These are phyloP conservation scores for Aphanomyces astaci DNA, from an alignment of 352 stramenopile species.

Conservation along the genomic window DNA sequence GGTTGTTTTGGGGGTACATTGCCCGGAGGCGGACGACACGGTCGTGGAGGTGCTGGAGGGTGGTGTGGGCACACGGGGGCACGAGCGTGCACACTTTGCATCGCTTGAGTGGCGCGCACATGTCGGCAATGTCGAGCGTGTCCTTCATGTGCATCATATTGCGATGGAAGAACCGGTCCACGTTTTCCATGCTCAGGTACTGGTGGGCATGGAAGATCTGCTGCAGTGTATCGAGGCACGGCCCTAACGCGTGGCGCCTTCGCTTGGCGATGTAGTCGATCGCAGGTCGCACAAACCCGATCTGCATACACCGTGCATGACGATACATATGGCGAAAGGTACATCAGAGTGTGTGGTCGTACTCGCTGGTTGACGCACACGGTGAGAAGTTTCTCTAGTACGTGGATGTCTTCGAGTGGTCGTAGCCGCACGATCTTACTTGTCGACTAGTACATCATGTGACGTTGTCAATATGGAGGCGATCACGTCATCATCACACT, in stretches of 20 bases:
- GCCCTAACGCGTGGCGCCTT: conserved; percentile 35
- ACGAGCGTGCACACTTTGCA: conserved; percentile 59
- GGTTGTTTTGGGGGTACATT: conserved; percentile 35
- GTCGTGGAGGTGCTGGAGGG: conserved; percentile 40
- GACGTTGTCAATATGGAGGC: too few species aligned
- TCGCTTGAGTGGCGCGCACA: conserved; percentile 49
- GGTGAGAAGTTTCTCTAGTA: conserved; percentile 46
- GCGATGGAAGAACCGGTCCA: conserved; percentile 32
- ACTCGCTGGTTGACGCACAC: conserved; percentile 45
- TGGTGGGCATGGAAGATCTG: conserved; percentile 42
- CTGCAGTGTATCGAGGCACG: conserved; percentile 38
- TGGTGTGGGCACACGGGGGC: conserved; percentile 49
- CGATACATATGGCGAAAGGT: too few species aligned
- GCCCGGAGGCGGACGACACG: conserved; percentile 36
- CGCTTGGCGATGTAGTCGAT: conserved; percentile 40
- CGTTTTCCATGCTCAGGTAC: conserved; percentile 51
- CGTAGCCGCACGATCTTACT: conserved; percentile 30
- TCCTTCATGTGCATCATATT: not conserved
- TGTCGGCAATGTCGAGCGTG: conserved; percentile 43
- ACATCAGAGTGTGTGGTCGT: too few species aligned
- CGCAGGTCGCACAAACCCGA: conserved; percentile 49
- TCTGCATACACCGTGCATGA: too few species aligned
- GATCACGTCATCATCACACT: not conserved
- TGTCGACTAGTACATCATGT: too few species aligned
- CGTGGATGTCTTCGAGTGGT: conserved; percentile 32